Base-by-base conservation (phyloP, 2,329 filamentous ascomycete genomes). In the Dactylella cylindrospora region DNA sequence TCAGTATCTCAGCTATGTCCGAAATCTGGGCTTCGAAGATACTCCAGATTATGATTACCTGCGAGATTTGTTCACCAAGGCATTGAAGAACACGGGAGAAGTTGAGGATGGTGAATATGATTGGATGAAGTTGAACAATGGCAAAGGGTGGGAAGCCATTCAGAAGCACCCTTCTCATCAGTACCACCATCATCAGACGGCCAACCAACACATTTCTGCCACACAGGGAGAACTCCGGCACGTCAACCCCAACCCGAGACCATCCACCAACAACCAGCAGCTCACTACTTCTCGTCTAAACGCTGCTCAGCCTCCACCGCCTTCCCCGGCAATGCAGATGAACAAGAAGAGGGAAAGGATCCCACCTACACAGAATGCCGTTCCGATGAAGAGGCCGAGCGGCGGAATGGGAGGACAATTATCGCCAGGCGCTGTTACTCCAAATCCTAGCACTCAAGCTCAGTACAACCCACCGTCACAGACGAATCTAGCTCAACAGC, bases 71-170 rank as follows among this genome's bases (percentile, higher is more conserved):
- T 95, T 98, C 77, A 96, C 91, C 1, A 88, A 95, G 75, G 89
- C 91, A 15, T 80, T 97, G 66, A 95, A 96, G 81, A 91, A 90
- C 73, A 86, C 87, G 1, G 90, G 90, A 52, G 90, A 95, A 70
- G 85, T 96, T 6, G 93, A 97, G 73, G 93, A 98, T 74, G 93
- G 93, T 71, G 91, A 97, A 74, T 98, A 97, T 74, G 93, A 98
- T 77, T 98, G 93, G 93, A 95, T 97, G 89, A 96, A 95, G 80
- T 80, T 95, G 69, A 93, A 89, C 78, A 88, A 90, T 76, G 85
- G 85, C 68, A 93, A 95, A 76, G 90, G 90, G 66, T 95, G 88
- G 88, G 89, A 95, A 75, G 83, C 82, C 60, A 88, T 84, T 74
- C 86, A 86, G 72, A 77, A 79, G 61, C 83, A 85, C 70, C 78